Evolutionary conservation across 805 yeast species (phyloP), one percentile per base, ranked within the genome.

Genomic region (Starmerella scarabaei): DNA sequence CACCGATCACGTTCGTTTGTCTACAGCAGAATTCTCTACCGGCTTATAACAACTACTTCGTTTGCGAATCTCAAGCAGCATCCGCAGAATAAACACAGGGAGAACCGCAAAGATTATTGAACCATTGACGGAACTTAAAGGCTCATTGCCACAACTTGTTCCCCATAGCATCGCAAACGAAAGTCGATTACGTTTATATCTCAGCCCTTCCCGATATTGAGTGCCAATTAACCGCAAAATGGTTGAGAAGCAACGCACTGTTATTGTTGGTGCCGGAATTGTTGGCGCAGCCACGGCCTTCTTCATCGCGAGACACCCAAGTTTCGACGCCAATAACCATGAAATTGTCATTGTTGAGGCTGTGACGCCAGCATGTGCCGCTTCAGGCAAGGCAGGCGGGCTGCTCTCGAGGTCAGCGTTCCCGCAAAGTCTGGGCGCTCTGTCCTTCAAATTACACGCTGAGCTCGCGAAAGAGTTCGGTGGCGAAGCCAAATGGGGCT

Each of bases 341-440:
- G 85, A 82, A 53, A 81, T 88, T 48, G 81, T 94, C 5, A 71
- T 88, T 16, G 57, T 91, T 12, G 98, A 88, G 59, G 76, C 88
- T 38, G 83, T 82, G 47, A 68, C 94, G 53, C 93, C 93, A 5
- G 98, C 97, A 0, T 93, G 95, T 38, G 97, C 95, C 35, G 97
- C 98, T 16, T 73, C 84, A 31, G 98, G 98, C 40, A 91, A 88
- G 54, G 97, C 98, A 5, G 98, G 97, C 33, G 98, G 98, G 0
- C 66, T 88, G 36, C 62, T 88, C 37, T 96, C 97, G 1, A 69
- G 81, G 18, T 86, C 96, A 93, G 97, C 97, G 0, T 91, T 91
- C 60, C 98, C 98, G 0, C 85, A 80, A 52, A 94, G 83, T 58
- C 74, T 88, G 37, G 97, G 85, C 6, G 91, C 94, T 0, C 65